These are phyloP conservation scores for Rhododendron vialii DNA, from an alignment of 148 eudicot genomes.

Conservation along the genomic window DNA sequence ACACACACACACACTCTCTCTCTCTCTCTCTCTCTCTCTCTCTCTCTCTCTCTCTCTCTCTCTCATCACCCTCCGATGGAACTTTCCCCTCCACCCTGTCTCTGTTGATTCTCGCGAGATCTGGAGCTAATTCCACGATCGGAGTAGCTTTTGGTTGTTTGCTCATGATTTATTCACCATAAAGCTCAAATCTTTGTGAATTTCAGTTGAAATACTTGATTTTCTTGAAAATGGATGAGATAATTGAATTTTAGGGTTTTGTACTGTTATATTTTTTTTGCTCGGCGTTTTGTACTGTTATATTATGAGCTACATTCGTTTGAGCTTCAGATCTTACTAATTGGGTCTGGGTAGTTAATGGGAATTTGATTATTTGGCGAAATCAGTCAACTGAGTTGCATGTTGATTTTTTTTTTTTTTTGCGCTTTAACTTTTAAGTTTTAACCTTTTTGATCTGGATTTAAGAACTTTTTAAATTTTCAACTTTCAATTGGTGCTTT, in stretches of 20 bases:
- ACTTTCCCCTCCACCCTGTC: constrained; percentile 4
- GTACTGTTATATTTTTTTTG: no score
- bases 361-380: constrained; percentile 11
- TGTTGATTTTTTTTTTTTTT: background rate
- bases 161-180: constrained; percentile 18
- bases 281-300: constrained; percentile 12
- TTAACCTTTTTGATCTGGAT: no score
- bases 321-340: background rate
- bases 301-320: background rate
- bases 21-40: no score
- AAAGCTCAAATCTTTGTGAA: constrained; percentile 45
- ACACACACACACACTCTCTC: no score
- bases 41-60: no score
- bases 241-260: constrained; percentile 4
- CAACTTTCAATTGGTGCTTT: background rate
- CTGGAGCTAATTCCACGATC: constrained; percentile 27
- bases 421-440: background rate
- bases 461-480: background rate
- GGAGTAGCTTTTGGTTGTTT: constrained; percentile 30
- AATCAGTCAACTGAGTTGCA: constrained; percentile 9
- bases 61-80: no score
- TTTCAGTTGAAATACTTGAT: constrained; percentile 24
- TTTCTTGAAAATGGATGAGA: constrained; percentile 6
- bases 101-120: constrained; percentile 34
- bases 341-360: constrained; percentile 2